Percentiles rank a stretch among this genome's conserved stretches.
phyloP scores from a whole-genome alignment of 768 basidiomycete species.

The Cystoderma amianthinum region DNA sequence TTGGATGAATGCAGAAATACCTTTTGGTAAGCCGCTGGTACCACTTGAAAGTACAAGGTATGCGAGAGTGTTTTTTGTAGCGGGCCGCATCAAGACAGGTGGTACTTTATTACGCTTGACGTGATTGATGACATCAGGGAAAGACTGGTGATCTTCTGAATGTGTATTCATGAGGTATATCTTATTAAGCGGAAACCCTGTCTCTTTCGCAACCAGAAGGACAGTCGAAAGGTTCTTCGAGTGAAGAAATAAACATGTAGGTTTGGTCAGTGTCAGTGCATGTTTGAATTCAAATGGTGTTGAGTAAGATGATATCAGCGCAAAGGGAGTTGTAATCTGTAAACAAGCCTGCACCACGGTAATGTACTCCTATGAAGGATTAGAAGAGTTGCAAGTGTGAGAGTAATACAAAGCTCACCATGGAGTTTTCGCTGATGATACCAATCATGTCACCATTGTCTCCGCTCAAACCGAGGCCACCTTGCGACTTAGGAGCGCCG shows the following conservation, averaged over 20 bases:
- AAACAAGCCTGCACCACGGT: not conserved
- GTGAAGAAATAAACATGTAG: not conserved
- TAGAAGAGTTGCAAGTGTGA: not conserved
- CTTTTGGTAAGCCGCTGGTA: slow-evolving; percentile 71
- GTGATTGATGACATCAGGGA: slow-evolving; percentile 2
- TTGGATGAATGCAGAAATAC: slow-evolving; percentile 18
- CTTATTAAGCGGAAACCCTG: too few relatives aligned
- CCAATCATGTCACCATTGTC: slow-evolving; percentile 36
- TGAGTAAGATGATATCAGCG: not conserved
- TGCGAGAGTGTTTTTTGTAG: slow-evolving; percentile 47
- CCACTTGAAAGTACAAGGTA: slow-evolving; percentile 68
- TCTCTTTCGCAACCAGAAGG: not conserved
- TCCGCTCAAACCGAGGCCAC: slow-evolving; percentile 35
- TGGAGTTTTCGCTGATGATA: too few relatives aligned
- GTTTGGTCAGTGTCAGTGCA: not conserved
- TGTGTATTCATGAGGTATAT: not conserved
- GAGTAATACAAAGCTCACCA: slow-evolving; percentile 16
- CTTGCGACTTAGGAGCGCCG: slow-evolving; percentile 19
- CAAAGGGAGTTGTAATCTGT: not conserved
- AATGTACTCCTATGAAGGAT: not conserved
- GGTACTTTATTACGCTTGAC: slow-evolving; percentile 30
- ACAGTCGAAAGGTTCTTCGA: not conserved
- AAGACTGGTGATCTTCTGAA: not conserved
- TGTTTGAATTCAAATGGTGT: not conserved
- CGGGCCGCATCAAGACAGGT: slow-evolving; percentile 34